Conservation (phyloP, 1,284 basidiomycete genomes). For the Spongispora temasekensis region DNA sequence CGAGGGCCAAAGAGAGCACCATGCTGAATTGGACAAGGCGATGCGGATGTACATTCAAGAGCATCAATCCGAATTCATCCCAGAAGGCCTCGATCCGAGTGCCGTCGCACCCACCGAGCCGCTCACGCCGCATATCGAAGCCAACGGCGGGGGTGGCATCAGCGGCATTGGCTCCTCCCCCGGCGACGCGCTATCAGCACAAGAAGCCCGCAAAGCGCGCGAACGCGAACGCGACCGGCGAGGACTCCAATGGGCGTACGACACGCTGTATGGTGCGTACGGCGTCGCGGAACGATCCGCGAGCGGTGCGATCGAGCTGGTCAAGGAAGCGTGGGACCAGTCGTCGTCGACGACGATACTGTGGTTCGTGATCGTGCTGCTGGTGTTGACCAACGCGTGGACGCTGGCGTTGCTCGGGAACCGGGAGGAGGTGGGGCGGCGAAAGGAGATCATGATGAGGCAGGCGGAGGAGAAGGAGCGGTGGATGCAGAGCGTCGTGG, state of each 20-base stretch:
- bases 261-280: conserved; percentile 75
- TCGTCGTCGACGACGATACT: conserved; percentile 68
- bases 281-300: conserved; percentile 71
- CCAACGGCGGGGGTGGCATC: conserved; percentile 14
- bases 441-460: conserved; percentile 57
- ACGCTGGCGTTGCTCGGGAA: conserved; percentile 61
- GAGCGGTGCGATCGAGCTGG: conserved; percentile 68
- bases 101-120: conserved; percentile 42
- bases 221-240: conserved; percentile 70
- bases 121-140: conserved; percentile 23
- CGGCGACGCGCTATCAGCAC: conserved; percentile 12
- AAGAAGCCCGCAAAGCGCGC: conserved; percentile 47
- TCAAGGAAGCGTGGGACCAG: conserved; percentile 75
- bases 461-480: conserved; percentile 67
- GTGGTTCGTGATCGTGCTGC: conserved; percentile 66
- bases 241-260: conserved; percentile 82
- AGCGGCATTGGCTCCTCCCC: no score
- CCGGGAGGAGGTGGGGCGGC: conserved; percentile 53
- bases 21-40: conserved; percentile 79
- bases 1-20: conserved; percentile 94
- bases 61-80: conserved; percentile 88
- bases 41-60: conserved; percentile 89
- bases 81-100: conserved; percentile 70
- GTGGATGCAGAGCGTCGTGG: conserved; percentile 71
- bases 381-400: conserved; percentile 79